phyloP scores from a whole-genome alignment of 73 alveolate genomes.

The Paramecium pentaurelia region DNA sequence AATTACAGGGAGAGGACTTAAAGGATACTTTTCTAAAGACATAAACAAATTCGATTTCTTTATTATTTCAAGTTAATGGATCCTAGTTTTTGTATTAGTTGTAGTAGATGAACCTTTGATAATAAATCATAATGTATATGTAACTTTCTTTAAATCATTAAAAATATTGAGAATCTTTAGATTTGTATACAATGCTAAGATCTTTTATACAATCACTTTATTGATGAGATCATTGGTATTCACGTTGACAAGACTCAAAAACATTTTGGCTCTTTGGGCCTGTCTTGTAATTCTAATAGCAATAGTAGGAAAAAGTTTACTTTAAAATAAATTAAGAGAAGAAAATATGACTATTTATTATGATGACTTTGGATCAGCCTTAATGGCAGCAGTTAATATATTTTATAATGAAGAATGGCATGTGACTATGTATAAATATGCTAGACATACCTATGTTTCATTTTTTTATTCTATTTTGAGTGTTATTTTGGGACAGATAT shows the following conservation, averaged over 20 bases:
- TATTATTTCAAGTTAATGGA: background rate
- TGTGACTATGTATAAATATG: slow-evolving; percentile 52
- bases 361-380: background rate
- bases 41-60: background rate
- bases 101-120: background rate
- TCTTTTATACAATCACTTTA: background rate
- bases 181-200: background rate
- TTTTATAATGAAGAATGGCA: slow-evolving; percentile 65
- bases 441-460: background rate
- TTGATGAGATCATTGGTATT: background rate
- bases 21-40: background rate
- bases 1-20: background rate
- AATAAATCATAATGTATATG: background rate
- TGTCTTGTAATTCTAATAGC: background rate
- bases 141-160: background rate
- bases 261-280: background rate
- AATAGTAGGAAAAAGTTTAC: background rate
- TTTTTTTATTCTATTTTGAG: background rate
- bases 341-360: background rate
- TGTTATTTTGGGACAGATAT: slow-evolving; percentile 39
- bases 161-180: background rate
- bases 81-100: background rate
- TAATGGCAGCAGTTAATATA: slow-evolving; percentile 39
- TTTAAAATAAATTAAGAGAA: background rate
- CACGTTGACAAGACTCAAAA: background rate